A percentile compares a stretch with the other conserved stretches of the same genome.
Evolutionary conservation across 106 monocot genomes (phyloP).

Genomic region (Amphibolis antarctica): DNA sequence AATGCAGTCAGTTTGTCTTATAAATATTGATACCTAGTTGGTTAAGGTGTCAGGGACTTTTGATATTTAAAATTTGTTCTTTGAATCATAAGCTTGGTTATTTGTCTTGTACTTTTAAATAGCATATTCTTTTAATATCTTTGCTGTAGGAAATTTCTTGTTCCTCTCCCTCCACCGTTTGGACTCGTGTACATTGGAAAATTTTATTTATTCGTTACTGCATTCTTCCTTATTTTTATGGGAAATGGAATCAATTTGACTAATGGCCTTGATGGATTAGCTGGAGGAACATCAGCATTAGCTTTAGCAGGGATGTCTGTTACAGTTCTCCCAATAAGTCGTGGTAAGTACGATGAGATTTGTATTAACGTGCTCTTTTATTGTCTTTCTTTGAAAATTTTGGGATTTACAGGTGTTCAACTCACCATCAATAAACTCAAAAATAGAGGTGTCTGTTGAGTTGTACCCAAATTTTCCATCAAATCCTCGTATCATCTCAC

Average conservation of each 20-base stretch:
- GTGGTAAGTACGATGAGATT: conserved; percentile 25
- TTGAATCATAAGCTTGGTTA: background rate
- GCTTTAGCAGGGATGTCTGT: conserved; percentile 63
- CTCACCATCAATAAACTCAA: no score
- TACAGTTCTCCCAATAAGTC: conserved; percentile 59
- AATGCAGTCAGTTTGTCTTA: no score
- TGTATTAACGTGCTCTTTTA: background rate
- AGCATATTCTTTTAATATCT: background rate
- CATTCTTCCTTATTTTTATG: conserved; percentile 62
- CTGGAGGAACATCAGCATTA: conserved; percentile 56
- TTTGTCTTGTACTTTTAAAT: background rate
- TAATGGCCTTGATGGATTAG: conserved; percentile 69
- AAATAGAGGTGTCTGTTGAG: no score
- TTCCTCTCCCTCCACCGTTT: conserved; percentile 62
- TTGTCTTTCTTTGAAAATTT: no score
- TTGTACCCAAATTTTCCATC: no score
- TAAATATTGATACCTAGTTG: no score
- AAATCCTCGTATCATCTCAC: no score
- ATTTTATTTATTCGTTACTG: conserved; percentile 37
- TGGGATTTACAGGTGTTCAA: no score
- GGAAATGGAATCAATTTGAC: conserved; percentile 68
- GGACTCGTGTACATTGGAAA: conserved; percentile 64
- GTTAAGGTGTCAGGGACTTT: no score
- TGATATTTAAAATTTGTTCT: background rate
- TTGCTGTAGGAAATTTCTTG: conserved; percentile 58